Evolutionary conservation across 148 eudicot species (phyloP), one percentile per base, ranked within the genome.

Genomic region (Cornus kousa): DNA sequence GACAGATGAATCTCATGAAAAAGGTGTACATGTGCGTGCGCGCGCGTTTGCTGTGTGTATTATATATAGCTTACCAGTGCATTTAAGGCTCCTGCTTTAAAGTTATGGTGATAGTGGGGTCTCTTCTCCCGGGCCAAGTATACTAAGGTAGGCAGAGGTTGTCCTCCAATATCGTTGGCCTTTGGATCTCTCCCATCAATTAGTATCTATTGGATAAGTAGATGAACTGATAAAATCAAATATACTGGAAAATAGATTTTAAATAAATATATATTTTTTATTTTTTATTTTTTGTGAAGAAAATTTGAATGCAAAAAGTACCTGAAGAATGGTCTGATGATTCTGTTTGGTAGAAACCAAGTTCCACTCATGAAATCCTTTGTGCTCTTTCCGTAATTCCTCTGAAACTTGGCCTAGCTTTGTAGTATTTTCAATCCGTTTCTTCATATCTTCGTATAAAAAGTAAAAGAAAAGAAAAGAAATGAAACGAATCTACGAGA

Each of bases 331-430:
- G 33, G 81, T 37, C 23, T 71, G 85, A 53, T 82, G 81, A 69
- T 82, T 71, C 9, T 12, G 23, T n/a, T 24, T 28, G n/a, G 57
- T 13, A n/a, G 72, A 22, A n/a, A 62, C 62, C 19, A 46, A n/a
- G 48, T 83, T 35, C 85, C 82, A 79, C 64, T 83, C 79, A 9
- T 35, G 14, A 75, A 75, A 78, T 20, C 82, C 82, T 53, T 79
- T 70, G 71, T 83, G 85, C 4, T 78, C 33, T 62, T 43, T 13
- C 2, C 76, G 71, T 6, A 22, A 46, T 28, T 78, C 79, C 11
- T 53, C 76, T 22, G 85, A 60, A 7, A 79, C 32, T 74, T 46
- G 59, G n/a, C 79, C 82, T 33, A 50, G 40, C 59, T 37, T 74
- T 16, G 66, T 62, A 3, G 70, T 60, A 0, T 0, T 43, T 55